Evolutionary conservation across 2,329 filamentous ascomycete genomes (phyloP), one percentile per base, ranked within the genome.

Genomic region (Hypoxylon sp.): DNA sequence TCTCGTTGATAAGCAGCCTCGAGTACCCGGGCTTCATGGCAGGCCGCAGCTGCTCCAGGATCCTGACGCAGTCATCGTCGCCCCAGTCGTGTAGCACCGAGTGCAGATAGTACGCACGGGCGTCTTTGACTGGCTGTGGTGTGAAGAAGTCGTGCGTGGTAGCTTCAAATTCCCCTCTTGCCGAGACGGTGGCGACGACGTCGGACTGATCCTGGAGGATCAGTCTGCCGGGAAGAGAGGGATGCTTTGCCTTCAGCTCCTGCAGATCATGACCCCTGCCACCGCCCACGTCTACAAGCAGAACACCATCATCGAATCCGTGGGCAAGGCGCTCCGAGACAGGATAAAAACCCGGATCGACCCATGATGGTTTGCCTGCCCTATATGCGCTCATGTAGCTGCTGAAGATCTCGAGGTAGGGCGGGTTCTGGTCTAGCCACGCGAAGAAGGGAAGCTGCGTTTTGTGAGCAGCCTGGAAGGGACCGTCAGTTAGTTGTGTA

Each of bases 1-100:
- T 74, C 55, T 80, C 78, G 26, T 77, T 75, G 17, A 81, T 66
- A 7, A 81, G 60, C 2, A 80, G 17, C 20, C 74, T 72, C 6
- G 74, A 77, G 54, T 76, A 72, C 46, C 72, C 66, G 21, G 50
- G 64, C 26, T 64, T 66, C 65, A 75, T 67, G 1, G 69, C 68
- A 8, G 66, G 65, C 9, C 58, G 60, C 3, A 74, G 57, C 18
- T 74, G 60, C 27, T 66, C 54, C 8, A 78, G 52, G 21, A 78
- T 77, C n/a, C 48, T 51, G 4, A 65, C 38, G 2, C 69, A 69
- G 45, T 75, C 65, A 8, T 70, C 69, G 37, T 77, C 72, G 0
- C 69, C 67, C 72, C 73, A 78, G 48, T 77, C 72, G 31, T 78
- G 74, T 1, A 78, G 66, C 2, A 77, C 62, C 0, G 64, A 68